phyloP scores from a whole-genome alignment of 2,329 filamentous ascomycete genomes.

The Trichophyton rubrum region DNA sequence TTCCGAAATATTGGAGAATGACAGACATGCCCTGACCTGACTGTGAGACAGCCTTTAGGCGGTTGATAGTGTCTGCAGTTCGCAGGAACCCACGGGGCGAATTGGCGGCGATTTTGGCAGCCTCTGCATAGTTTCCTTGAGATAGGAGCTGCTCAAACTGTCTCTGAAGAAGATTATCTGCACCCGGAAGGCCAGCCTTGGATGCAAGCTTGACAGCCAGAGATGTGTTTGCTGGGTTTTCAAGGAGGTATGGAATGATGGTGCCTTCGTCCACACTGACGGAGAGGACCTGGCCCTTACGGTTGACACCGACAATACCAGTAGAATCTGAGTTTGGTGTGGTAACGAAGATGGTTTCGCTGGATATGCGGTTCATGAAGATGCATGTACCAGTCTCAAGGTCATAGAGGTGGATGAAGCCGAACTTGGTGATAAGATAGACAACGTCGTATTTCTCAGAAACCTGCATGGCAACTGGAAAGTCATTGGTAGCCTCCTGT shows the following conservation, averaged over 20 bases:
- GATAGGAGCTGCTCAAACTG: conserved; percentile 83
- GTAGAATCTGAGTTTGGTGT: conserved; percentile 69
- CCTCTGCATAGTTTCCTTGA: conserved; percentile 69
- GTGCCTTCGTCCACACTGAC: conserved; percentile 87
- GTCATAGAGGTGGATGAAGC: conserved; percentile 97
- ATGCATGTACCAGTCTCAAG: conserved; percentile 90
- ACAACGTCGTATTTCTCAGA: conserved; percentile 94
- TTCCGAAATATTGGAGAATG: conserved; percentile 94
- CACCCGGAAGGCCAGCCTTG: conserved; percentile 81
- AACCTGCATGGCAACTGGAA: conserved; percentile 94
- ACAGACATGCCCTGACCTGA: conserved; percentile 68
- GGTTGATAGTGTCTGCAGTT: conserved; percentile 87
- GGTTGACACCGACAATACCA: conserved; percentile 89
- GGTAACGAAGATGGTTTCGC: conserved; percentile 96
- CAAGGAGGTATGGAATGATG: conserved; percentile 85
- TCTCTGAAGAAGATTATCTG: conserved; percentile 81
- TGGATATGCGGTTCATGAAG: conserved; percentile 99
- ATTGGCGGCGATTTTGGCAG: conserved; percentile 91
- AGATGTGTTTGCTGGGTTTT: conserved; percentile 87
- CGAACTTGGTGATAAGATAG: conserved; percentile 96
- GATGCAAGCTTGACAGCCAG: conserved; percentile 95
- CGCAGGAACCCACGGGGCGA: conserved; percentile 92
- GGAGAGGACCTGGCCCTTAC: conserved; percentile 90
- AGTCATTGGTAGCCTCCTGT: conserved; percentile 87
- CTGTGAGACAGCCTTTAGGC: conserved; percentile 76